These are phyloP conservation scores for Penicillium cosmopolitanum DNA, from an alignment of 495 filamentous ascomycete species.

Conservation along the genomic window DNA sequence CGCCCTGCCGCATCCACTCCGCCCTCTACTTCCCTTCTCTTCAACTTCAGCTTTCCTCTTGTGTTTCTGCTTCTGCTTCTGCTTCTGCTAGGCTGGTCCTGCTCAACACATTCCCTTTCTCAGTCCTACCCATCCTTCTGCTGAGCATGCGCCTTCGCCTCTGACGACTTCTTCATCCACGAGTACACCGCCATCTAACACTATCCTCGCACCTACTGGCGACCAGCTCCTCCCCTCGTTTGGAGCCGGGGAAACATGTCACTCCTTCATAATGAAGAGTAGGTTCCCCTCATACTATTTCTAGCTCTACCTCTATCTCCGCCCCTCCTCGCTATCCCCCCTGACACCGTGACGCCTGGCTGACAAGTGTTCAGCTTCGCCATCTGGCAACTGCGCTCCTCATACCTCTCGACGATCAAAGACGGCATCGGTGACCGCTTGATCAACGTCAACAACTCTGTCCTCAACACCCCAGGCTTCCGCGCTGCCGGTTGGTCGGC, in stretches of 20 bases:
- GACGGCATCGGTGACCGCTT: conserved; percentile 96
- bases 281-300: conserved; percentile 37
- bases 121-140: conserved; percentile 8
- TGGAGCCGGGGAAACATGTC: conserved; percentile 64
- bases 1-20: conserved; percentile 13
- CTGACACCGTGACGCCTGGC: conserved; percentile 10
- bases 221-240: conserved; percentile 7
- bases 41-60: conserved; percentile 11
- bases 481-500: conserved; percentile 91
- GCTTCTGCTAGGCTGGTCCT: conserved; percentile 45
- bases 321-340: not conserved
- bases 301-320: conserved; percentile 2
- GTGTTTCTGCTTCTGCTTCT: conserved; percentile 11
- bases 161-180: conserved; percentile 5
- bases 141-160: conserved; percentile 23
- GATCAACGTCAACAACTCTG: conserved; percentile 86
- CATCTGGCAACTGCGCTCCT: conserved; percentile 88
- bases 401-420: conserved; percentile 86
- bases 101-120: conserved; percentile 23
- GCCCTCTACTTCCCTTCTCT: conserved; percentile 9
- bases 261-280: conserved; percentile 97
- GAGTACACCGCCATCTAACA: not conserved
- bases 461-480: conserved; percentile 93
- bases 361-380: conserved; percentile 67
- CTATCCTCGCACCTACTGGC: not conserved